phyloP scores from a whole-genome alignment of 768 basidiomycete genomes.

The Panaeolus cyanescens region DNA sequence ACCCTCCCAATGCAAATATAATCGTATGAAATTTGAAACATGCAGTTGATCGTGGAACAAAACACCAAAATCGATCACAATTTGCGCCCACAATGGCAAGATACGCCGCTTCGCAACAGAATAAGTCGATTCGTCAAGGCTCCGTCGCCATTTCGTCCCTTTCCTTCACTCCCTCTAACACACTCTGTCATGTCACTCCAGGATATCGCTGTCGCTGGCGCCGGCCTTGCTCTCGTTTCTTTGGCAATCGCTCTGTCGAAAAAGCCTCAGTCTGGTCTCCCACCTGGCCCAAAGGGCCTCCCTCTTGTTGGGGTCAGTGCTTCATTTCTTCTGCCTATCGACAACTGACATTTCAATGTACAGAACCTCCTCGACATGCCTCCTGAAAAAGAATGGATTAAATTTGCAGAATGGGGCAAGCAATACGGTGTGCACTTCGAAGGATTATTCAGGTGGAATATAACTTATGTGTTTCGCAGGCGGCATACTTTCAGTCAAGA shows the following conservation, averaged over 20 bases:
- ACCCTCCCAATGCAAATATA: too few relatives aligned
- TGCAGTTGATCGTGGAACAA: neutral
- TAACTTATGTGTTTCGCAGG: conserved; percentile 25
- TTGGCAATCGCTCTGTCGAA: conserved; percentile 16
- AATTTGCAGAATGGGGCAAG: conserved; percentile 51
- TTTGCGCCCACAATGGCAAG: neutral
- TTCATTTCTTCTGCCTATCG: neutral
- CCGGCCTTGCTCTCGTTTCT: neutral
- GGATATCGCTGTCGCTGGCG: neutral
- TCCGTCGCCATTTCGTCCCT: neutral
- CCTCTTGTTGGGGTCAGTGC: conserved; percentile 43
- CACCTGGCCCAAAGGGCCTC: conserved; percentile 43
- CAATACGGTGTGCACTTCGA: conserved; percentile 43
- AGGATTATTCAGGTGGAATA: neutral
- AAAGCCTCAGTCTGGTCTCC: conserved; percentile 26
- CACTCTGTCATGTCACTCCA: neutral
- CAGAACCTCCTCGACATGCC: conserved; percentile 55
- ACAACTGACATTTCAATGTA: neutral
- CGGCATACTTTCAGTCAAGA: conserved; percentile 35
- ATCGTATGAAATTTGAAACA: too few relatives aligned
- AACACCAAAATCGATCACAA: neutral
- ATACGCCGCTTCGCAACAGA: too few relatives aligned
- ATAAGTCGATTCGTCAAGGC: too few relatives aligned
- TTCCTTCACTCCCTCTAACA: neutral
- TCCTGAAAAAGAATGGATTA: conserved; percentile 43